phyloP scores from a whole-genome alignment of 495 filamentous ascomycete species.

The Xylaria telfairii region DNA sequence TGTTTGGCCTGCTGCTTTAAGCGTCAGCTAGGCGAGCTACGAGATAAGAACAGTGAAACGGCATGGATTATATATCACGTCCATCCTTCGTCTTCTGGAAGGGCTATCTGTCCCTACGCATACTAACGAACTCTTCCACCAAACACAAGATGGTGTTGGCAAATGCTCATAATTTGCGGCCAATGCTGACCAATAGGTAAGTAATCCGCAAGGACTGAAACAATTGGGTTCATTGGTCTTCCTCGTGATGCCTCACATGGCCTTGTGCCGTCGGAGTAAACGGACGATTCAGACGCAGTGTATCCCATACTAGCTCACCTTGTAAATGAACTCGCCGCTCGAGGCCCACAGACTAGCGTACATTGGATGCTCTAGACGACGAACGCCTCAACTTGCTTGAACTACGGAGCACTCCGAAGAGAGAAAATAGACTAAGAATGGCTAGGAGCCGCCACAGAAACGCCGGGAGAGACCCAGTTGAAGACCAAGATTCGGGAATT shows the following conservation, averaged over 20 bases:
- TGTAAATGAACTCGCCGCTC: background rate
- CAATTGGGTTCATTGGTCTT: background rate
- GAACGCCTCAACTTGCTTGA: background rate
- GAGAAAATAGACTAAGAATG: background rate
- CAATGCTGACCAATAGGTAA: background rate
- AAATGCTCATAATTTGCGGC: background rate
- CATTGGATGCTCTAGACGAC: background rate
- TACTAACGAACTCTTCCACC: background rate
- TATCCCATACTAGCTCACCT: slow-evolving; percentile 13
- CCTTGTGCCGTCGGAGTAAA: background rate
- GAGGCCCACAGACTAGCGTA: background rate
- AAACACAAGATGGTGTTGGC: background rate
- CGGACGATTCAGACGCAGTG: slow-evolving; percentile 1
- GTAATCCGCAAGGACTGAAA: background rate
- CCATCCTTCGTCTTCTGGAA: background rate
- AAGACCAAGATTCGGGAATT: background rate
- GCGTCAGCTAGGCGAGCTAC: background rate
- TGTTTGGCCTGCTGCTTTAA: slow-evolving; percentile 15
- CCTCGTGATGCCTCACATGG: slow-evolving; percentile 13
- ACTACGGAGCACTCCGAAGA: slow-evolving; percentile 10
- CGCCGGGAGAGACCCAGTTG: background rate
- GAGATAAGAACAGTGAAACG: slow-evolving; percentile 7
- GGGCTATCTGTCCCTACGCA: background rate
- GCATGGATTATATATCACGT: background rate
- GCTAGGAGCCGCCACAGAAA: slow-evolving; percentile 9